Base-by-base conservation (phyloP, 75 land plant genomes). In the Ceratopteris richardii region DNA sequence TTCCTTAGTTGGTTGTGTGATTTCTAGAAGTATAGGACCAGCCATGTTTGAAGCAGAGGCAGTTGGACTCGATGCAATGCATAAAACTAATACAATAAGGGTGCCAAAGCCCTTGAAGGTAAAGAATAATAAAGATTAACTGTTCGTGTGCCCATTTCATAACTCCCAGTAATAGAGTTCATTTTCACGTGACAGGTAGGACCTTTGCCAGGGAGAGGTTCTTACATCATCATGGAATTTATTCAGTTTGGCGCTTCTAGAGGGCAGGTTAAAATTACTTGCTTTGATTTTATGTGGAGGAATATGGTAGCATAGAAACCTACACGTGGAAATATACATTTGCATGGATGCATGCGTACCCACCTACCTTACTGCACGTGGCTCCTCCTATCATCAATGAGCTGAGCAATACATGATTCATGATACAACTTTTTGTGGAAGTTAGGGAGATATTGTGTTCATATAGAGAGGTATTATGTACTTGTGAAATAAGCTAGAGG, bases 41-140 rank as follows among this genome's bases (percentile, higher is more conserved):
- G 54, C 75, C 16, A 95, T 95, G 99, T 95, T 95, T 74, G 96
- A 95, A 53, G 99, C 84, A 29, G 99, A 95, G 72, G 91, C 99
- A 39, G 77, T 88, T 58, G 99, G 99, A 0, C 71, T 95, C 17
- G 58, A 74, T 52, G 81, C 86, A 16, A 95, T 95, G 99, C 78
- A 79, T 65, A 67, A 63, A 41, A 95, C 96, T 11, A 54, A 73
- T 39, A 70, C 96, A 17, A 86, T 95, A 36, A 88, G 91, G n/a
- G 99, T 89, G 31, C 99, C 99, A n/a, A 77, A 64, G 58, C 99
- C 99, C 28, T 77, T 75, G 26, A 94, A 94, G 81, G 96, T 85
- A 41, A 58, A 54, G 18, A 9, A 33, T 33, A 9, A 4, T 33
- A 41, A 58, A 54, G 18, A 9, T 4, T 33, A 9, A 4, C 9